A percentile compares a stretch with the other conserved stretches of the same genome.
These are phyloP conservation scores for Erysimum cheiranthoides DNA, from an alignment of 345 rosid genomes.

Conservation along the genomic window DNA sequence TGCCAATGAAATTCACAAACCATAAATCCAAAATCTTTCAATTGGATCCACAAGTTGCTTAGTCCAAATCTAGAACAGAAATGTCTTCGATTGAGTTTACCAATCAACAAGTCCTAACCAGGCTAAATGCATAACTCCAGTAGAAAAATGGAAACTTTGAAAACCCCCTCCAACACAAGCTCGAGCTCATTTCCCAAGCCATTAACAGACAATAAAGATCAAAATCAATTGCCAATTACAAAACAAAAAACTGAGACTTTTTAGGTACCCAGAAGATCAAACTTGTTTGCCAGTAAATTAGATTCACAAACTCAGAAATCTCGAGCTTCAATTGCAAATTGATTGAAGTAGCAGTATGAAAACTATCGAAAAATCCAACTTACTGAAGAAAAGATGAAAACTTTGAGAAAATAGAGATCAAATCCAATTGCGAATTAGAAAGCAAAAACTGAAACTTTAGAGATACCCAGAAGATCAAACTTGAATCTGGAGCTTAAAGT, in stretches of 20 bases:
- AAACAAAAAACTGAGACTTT: background rate
- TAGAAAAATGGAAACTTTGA: slow-evolving; percentile 26
- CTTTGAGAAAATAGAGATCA: background rate
- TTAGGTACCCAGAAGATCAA: slow-evolving; percentile 1
- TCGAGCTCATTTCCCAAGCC: background rate
- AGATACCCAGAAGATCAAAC: slow-evolving; percentile 20
- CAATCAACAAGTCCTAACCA: background rate
- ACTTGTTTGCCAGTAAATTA: background rate
- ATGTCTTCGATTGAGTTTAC: slow-evolving; percentile 1
- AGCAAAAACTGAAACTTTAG: background rate
- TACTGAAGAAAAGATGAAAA: background rate
- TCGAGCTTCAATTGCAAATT: background rate
- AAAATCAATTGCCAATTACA: background rate
- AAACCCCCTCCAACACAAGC: slow-evolving; percentile 2
- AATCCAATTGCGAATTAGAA: background rate
- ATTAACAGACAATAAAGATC: background rate
- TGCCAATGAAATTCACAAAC: background rate
- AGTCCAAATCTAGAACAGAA: background rate
- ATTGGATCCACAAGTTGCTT: slow-evolving; percentile 6
- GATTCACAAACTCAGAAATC: background rate
- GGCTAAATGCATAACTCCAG: background rate
- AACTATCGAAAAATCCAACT: background rate
- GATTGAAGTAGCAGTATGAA: background rate
- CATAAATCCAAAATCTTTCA: background rate
- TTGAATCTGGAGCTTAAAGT: background rate